A percentile compares a stretch with the other conserved stretches of the same genome.
Evolutionary conservation across 225 moss, liverwort and hornwort genomes (phyloP).

Genomic region (Bryoerythrophyllum caledonicum): DNA sequence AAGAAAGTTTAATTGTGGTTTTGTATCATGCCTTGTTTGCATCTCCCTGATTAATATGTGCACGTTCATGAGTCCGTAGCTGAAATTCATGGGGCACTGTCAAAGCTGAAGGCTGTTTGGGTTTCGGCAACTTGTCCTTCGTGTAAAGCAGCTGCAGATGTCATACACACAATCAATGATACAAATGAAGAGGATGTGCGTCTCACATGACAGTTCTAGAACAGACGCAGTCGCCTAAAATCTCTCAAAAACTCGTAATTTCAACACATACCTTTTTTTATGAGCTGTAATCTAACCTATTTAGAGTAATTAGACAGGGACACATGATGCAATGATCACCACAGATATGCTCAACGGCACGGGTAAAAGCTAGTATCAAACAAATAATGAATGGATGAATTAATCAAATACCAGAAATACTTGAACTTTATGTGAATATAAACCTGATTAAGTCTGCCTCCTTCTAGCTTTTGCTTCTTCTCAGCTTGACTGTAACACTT

Average conservation of each 20-base stretch:
- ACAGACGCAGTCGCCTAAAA: too few relatives aligned
- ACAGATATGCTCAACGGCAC: too few relatives aligned
- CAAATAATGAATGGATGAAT: neutral
- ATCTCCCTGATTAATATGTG: slow-evolving; percentile 25
- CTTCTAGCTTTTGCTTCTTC: slow-evolving; percentile 90
- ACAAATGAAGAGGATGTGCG: too few relatives aligned
- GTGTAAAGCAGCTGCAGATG: slow-evolving; percentile 42
- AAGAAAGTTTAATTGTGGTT: neutral
- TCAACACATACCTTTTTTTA: too few relatives aligned
- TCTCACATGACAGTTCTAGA: too few relatives aligned
- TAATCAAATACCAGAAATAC: slow-evolving; percentile 1
- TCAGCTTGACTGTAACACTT: slow-evolving; percentile 53
- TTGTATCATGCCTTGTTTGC: slow-evolving; percentile 20
- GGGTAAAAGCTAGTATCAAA: neutral
- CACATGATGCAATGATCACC: too few relatives aligned
- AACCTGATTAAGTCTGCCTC: slow-evolving; percentile 70
- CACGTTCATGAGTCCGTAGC: slow-evolving; percentile 41
- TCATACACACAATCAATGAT: neutral
- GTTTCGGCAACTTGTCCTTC: slow-evolving; percentile 47
- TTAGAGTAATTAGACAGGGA: too few relatives aligned
- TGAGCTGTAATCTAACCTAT: too few relatives aligned
- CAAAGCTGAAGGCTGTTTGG: slow-evolving; percentile 37
- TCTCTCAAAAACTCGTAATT: too few relatives aligned
- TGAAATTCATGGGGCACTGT: slow-evolving; percentile 47
- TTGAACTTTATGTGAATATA: slow-evolving; percentile 1